Conservation (phyloP, 352 stramenopile species). For the Pythium sp. region DNA sequence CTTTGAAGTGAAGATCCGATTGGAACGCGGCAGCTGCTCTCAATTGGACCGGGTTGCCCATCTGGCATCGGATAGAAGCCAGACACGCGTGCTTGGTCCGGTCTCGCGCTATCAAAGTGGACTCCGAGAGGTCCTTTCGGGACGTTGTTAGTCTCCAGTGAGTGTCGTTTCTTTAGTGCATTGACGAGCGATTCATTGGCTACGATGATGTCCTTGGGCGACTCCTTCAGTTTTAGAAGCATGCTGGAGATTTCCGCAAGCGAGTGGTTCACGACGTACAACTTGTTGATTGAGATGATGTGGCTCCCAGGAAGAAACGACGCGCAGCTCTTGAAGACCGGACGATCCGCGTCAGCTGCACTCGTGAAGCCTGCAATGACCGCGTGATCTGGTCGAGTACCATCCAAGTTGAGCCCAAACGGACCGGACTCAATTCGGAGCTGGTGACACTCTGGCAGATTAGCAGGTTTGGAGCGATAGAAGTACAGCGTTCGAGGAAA, state of each 20-base stretch:
- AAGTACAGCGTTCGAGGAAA: conserved; percentile 41
- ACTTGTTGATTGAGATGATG: conserved; percentile 65
- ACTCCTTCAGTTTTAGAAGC: conserved; percentile 40
- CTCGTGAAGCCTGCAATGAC: conserved; percentile 47
- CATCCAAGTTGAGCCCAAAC: conserved; percentile 54
- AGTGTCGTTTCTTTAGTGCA: conserved; percentile 20
- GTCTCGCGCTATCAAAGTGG: conserved; percentile 38
- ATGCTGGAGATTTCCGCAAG: conserved; percentile 39
- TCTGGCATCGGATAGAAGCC: conserved; percentile 40
- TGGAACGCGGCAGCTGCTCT: conserved; percentile 32
- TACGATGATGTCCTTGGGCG: conserved; percentile 40
- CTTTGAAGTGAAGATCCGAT: conserved; percentile 35
- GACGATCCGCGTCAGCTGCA: conserved; percentile 29
- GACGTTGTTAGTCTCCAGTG: conserved; percentile 21
- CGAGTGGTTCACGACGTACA: conserved; percentile 47
- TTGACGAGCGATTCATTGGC: conserved; percentile 34
- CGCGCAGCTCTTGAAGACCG: conserved; percentile 32
- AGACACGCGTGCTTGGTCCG: conserved; percentile 28
- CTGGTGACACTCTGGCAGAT: conserved; percentile 40
- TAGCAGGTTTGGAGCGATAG: conserved; percentile 13
- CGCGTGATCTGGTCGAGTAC: conserved; percentile 23
- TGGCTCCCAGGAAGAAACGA: conserved; percentile 43
- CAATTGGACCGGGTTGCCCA: conserved; percentile 27
- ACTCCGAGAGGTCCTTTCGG: conserved; percentile 41
- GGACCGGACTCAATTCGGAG: conserved; percentile 38